Evolutionary conservation across 1,284 basidiomycete genomes (phyloP).

Genomic region (Meripilus lineatus): DNA sequence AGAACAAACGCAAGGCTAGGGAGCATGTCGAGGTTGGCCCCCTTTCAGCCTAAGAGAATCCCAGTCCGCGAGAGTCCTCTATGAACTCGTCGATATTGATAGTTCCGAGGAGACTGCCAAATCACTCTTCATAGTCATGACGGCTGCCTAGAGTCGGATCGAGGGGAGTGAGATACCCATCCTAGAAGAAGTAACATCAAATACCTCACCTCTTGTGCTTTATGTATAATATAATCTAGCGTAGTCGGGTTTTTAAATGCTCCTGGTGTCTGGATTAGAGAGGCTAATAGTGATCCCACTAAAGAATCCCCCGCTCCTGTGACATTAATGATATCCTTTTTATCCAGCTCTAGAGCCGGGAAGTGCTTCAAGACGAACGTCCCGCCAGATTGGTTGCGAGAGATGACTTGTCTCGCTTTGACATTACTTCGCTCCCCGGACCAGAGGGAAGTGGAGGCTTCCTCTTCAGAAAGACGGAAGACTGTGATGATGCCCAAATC

Average conservation of each 20-base stretch:
- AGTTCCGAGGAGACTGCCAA: slow-evolving; percentile 62
- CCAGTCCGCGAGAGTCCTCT: neutral
- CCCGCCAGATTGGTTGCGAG: slow-evolving; percentile 39
- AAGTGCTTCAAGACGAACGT: slow-evolving; percentile 68
- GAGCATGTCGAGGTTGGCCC: slow-evolving; percentile 60
- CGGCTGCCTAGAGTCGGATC: slow-evolving; percentile 57
- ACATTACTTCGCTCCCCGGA: slow-evolving; percentile 41
- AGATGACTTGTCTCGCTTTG: slow-evolving; percentile 44
- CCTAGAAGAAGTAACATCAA: no score
- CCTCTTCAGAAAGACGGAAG: slow-evolving; percentile 47
- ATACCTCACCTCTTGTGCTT: slow-evolving; percentile 43
- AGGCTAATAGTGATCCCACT: slow-evolving; percentile 70
- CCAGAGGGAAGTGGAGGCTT: slow-evolving; percentile 43
- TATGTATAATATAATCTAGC: slow-evolving; percentile 39
- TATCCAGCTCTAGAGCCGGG: slow-evolving; percentile 45
- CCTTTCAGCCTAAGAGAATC: slow-evolving; percentile 20
- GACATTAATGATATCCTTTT: slow-evolving; percentile 57
- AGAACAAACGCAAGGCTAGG: slow-evolving; percentile 42
- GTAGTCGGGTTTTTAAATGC: slow-evolving; percentile 41
- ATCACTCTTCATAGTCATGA: slow-evolving; percentile 56
- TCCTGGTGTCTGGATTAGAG: slow-evolving; percentile 39
- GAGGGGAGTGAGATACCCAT: no score
- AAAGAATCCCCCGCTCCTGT: slow-evolving; percentile 92
- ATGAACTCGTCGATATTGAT: slow-evolving; percentile 21
- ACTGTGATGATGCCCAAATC: slow-evolving; percentile 58